A percentile compares a stretch with the other conserved stretches of the same genome.
phyloP scores from a whole-genome alignment of 129 eudicot species.

The Flaveria sonorensis region DNA sequence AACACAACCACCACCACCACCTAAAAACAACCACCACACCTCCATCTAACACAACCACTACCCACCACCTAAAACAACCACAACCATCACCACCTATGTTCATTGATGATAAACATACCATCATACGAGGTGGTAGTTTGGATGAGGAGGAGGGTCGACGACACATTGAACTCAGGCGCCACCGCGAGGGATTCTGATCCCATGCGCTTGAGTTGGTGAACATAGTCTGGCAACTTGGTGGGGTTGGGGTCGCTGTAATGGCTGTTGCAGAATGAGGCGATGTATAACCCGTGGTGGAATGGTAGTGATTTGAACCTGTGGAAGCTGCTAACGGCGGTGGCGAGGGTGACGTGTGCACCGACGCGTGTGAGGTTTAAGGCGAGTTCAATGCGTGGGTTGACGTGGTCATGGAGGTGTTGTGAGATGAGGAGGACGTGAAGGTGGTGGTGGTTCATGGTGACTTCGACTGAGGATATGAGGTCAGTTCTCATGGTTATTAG shows the following conservation, averaged over 20 bases:
- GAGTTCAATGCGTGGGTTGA: conserved; percentile 64
- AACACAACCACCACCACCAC: too few relatives aligned
- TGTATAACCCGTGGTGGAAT: conserved; percentile 4
- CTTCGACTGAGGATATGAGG: too few relatives aligned
- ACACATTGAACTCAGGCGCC: conserved; percentile 25
- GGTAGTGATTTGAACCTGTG: conserved; percentile 32
- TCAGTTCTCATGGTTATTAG: too few relatives aligned
- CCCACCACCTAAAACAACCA: too few relatives aligned
- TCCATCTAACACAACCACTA: too few relatives aligned
- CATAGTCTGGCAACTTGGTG: background rate
- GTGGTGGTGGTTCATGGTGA: too few relatives aligned
- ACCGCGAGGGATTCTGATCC: conserved; percentile 32
- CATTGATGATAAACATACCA: conserved; percentile 15
- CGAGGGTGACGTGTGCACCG: conserved; percentile 49
- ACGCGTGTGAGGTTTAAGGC: conserved; percentile 44
- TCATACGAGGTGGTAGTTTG: conserved; percentile 42
- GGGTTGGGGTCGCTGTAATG: conserved; percentile 27
- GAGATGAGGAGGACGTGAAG: conserved; percentile 47
- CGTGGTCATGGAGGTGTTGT: conserved; percentile 54
- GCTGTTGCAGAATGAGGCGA: conserved; percentile 48
- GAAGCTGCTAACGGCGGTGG: conserved; percentile 43
- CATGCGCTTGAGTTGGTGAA: conserved; percentile 15
- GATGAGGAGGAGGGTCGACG: conserved; percentile 52
- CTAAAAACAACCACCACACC: too few relatives aligned
- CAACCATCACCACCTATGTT: background rate